Evolutionary conservation across 305 asterid genomes (phyloP).

Genomic region (Fraxinus floribunda): DNA sequence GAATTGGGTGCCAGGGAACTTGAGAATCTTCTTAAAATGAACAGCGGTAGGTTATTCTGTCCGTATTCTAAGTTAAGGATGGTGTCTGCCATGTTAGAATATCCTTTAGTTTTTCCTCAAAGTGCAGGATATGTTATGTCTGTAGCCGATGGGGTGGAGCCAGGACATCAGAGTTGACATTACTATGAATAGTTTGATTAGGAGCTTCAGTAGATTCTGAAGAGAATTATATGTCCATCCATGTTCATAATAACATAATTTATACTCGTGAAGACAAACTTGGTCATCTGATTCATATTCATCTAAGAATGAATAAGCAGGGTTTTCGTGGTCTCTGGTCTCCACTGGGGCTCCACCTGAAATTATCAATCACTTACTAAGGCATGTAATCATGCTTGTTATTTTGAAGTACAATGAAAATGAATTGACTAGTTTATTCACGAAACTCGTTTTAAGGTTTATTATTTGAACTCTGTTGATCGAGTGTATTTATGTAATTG

Average conservation of each 20-base stretch:
- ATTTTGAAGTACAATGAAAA: neutral
- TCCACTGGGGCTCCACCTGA: neutral
- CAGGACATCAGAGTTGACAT: neutral
- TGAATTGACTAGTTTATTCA: neutral
- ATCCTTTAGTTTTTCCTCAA: neutral
- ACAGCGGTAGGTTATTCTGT: slow-evolving; percentile 48
- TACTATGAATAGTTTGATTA: neutral
- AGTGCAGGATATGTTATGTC: neutral
- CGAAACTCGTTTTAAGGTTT: neutral
- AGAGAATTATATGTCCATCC: neutral
- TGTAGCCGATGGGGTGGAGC: neutral
- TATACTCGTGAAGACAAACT: neutral
- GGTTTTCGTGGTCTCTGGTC: neutral
- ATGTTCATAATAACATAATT: neutral
- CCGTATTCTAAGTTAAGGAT: neutral
- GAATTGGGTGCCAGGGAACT: slow-evolving; percentile 67
- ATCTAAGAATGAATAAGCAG: neutral
- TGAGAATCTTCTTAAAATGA: slow-evolving; percentile 75
- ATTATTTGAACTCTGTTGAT: neutral
- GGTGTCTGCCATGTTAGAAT: neutral
- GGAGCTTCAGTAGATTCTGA: neutral
- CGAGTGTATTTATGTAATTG: neutral
- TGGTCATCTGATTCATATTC: neutral
- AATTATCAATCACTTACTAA: neutral
- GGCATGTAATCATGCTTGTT: slow-evolving; percentile 2